A percentile compares a stretch with the other conserved stretches of the same genome.
Evolutionary conservation across 2,329 filamentous ascomycete genomes (phyloP).

Genomic region (Colletotrichum melonis): DNA sequence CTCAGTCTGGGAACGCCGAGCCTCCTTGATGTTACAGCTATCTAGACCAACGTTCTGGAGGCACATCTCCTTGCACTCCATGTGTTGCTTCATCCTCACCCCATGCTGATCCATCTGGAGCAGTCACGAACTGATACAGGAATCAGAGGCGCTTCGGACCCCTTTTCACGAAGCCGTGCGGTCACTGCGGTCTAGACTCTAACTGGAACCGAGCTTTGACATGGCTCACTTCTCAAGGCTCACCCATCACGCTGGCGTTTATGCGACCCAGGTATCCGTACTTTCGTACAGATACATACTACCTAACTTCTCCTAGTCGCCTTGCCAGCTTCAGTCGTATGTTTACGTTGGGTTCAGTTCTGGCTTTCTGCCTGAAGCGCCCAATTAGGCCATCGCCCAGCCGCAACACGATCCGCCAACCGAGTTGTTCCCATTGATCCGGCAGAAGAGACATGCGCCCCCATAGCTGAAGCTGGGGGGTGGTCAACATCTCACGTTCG

Average conservation of each 20-base stretch:
- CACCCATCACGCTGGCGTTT: not conserved
- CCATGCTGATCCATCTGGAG: slow-evolving; percentile 10
- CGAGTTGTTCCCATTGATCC: not conserved
- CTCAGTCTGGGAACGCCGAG: slow-evolving; percentile 21
- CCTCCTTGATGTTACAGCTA: slow-evolving; percentile 13
- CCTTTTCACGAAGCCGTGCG: not conserved
- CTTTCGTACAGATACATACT: not conserved
- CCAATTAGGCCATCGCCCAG: not conserved
- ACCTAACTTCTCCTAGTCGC: not conserved
- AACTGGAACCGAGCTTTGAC: slow-evolving; percentile 14
- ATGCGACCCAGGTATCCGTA: not conserved
- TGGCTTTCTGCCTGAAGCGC: not conserved
- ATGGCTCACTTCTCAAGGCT: slow-evolving; percentile 22
- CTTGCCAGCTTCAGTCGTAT: not conserved
- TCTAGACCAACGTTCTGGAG: not conserved
- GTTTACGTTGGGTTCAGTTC: not conserved
- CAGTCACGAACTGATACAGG: not conserved
- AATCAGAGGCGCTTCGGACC: slow-evolving; percentile 4
- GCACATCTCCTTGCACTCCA: slow-evolving; percentile 4
- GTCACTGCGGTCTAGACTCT: slow-evolving; percentile 21
- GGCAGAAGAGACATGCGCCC: not conserved
- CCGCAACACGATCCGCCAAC: not conserved
- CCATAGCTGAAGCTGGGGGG: not conserved
- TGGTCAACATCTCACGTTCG: not conserved
- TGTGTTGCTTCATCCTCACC: slow-evolving; percentile 16